Evolutionary conservation across 2,329 filamentous ascomycete genomes (phyloP), one percentile per base, ranked within the genome.

Genomic region (Alternaria sp.): DNA sequence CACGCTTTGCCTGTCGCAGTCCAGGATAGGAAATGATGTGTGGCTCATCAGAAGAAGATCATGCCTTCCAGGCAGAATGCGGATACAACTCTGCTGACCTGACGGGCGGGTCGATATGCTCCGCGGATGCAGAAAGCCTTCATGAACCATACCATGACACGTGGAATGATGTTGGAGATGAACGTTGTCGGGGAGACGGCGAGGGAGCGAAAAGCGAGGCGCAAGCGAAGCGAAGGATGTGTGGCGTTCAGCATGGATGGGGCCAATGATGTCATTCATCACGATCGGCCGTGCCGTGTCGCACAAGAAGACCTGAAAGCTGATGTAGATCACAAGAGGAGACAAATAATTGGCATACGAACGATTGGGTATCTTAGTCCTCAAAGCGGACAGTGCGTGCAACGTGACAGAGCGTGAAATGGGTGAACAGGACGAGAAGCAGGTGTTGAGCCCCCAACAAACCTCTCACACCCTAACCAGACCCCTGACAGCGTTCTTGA

Each of bases 191-290:
- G 49, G 58, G 57, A 34, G 51, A 27, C 36, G 53, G 27, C 38
- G 56, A 48, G 11, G 50, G 41, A 41, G 32, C 51, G 36, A 49
- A 60, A 52, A 36, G 14, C 43, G 46, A 53, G 56, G 53, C 57
- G 60, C 46, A 52, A 48, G 32, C 51, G 46, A 52, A 60, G 53
- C 57, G 57, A 53, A 28, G 52, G 41, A 54, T 38, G 41, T 52
- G 62, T 61, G 57, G 62, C 62, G 59, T 40, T 32, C 27, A 38
- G 52, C 34, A 43, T 60, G 45, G 25, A 57, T 30, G 58, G 57
- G 57, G 52, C 52, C 22, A 32, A 62, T 67, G 65, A 66, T 67
- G 65, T 66, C 65, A 66, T 46, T 38, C 48, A 66, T 64, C 59
- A 58, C 50, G 51, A 48, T 62, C 54, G 40, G 22, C 43, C 41